Evolutionary conservation across 2,329 filamentous ascomycete genomes (phyloP).

Genomic region (Chrysosphaeria jannelii): DNA sequence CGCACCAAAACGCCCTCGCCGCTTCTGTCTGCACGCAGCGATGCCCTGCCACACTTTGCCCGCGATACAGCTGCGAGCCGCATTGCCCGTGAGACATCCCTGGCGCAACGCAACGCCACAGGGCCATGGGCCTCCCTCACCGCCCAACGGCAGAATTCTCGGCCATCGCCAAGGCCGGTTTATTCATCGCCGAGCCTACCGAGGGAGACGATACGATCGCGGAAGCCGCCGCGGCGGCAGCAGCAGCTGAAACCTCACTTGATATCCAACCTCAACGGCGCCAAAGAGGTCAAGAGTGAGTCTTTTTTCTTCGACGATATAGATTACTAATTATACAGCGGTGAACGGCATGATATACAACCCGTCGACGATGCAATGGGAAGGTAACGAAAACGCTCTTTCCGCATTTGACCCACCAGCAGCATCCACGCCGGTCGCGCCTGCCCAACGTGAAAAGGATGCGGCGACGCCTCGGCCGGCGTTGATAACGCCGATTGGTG

Average conservation of each 20-base stretch:
- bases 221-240: conserved; percentile 22
- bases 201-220: conserved; percentile 14
- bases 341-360: conserved; percentile 95
- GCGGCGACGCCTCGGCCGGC: conserved; percentile 33
- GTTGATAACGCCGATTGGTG: conserved; percentile 70
- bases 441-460: conserved; percentile 28
- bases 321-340: no score
- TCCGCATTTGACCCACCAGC: conserved; percentile 41
- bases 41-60: conserved; percentile 28
- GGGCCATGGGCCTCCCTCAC: conserved; percentile 23
- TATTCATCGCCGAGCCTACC: conserved; percentile 9
- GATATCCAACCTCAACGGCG: conserved; percentile 52
- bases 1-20: conserved; percentile 22
- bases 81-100: conserved; percentile 28
- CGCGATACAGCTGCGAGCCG: conserved; percentile 34
- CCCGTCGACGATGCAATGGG: conserved; percentile 61
- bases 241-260: conserved; percentile 51
- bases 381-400: conserved; percentile 77
- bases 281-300: conserved; percentile 53
- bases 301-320: no score
- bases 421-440: conserved; percentile 13
- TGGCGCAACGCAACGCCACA: conserved; percentile 25
- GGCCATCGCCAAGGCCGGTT: no score
- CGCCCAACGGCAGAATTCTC: conserved; percentile 16
- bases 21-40: conserved; percentile 22